Evolutionary conservation across 495 filamentous ascomycete genomes (phyloP).

Genomic region (Choiromyces venosus): DNA sequence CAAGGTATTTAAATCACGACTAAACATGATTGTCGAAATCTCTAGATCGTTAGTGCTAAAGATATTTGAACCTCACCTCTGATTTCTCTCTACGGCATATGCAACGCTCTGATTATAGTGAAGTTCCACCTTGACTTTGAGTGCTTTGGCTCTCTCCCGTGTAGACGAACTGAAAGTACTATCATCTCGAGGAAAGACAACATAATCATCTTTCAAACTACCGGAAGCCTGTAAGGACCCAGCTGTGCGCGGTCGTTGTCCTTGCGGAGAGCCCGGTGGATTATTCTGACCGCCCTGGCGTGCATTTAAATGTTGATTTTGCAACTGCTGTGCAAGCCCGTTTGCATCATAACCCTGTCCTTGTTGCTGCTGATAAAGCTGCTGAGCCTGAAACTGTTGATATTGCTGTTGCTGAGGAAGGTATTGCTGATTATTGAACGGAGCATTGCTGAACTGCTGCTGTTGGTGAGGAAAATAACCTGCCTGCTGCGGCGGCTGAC

Average conservation of each 20-base stretch:
- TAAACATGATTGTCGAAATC: constrained; percentile 2
- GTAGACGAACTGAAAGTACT: constrained; percentile 31
- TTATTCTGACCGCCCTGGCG: constrained; percentile 51
- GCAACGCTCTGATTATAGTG: constrained; percentile 50
- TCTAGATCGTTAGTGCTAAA: constrained; percentile 48
- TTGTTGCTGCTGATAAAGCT: constrained; percentile 47
- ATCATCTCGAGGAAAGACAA: constrained; percentile 54
- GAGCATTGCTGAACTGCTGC: constrained; percentile 48
- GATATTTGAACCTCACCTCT: constrained; percentile 59
- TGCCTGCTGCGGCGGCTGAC: constrained; percentile 27
- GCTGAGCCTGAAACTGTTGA: constrained; percentile 52
- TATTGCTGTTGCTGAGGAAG: constrained; percentile 56
- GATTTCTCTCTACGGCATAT: constrained; percentile 62
- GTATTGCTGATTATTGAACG: constrained; percentile 47
- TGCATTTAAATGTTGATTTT: constrained; percentile 82
- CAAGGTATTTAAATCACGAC: constrained; percentile 2
- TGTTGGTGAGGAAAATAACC: constrained; percentile 28
- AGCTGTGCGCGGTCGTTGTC: constrained; percentile 73
- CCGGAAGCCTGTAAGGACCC: constrained; percentile 60
- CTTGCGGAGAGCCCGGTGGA: constrained; percentile 59
- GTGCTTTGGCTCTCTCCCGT: constrained; percentile 46
- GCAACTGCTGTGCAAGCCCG: constrained; percentile 89
- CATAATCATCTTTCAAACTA: constrained; percentile 48
- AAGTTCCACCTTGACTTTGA: constrained; percentile 43
- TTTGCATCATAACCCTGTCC: constrained; percentile 58